phyloP scores from a whole-genome alignment of 2,329 filamentous ascomycete genomes.

The Penicillium brasilianum region DNA sequence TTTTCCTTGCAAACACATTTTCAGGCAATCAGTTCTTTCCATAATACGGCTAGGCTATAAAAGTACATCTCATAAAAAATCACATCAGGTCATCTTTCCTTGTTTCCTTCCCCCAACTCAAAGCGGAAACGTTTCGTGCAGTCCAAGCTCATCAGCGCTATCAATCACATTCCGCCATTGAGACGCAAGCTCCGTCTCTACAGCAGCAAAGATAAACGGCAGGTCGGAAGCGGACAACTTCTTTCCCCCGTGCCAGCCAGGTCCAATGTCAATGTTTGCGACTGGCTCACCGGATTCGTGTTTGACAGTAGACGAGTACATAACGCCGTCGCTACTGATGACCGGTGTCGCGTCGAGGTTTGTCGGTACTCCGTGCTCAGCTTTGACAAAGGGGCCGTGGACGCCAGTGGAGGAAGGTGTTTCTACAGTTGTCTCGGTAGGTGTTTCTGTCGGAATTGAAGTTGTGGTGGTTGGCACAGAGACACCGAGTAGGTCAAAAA shows the following conservation, averaged over 20 bases:
- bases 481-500: conserved; percentile 29
- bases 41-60: background rate
- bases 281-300: conserved; percentile 15
- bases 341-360: conserved; percentile 14
- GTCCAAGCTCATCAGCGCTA: conserved; percentile 38
- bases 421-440: background rate
- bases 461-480: conserved; percentile 12
- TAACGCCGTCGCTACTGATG: conserved; percentile 1
- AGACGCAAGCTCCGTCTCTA: conserved; percentile 26
- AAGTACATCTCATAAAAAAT: background rate
- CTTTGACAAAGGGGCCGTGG: background rate
- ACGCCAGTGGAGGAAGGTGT: background rate
- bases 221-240: conserved; percentile 25
- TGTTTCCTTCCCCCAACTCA: background rate
- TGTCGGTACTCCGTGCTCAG: background rate
- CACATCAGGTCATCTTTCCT: background rate
- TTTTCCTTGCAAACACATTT: background rate
- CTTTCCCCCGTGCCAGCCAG: conserved; percentile 18
- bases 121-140: conserved; percentile 7
- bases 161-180: conserved; percentile 29
- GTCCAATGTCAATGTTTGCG: conserved; percentile 24
- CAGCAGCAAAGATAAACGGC: conserved; percentile 22
- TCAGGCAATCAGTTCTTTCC: background rate
- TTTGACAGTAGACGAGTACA: conserved; percentile 24
- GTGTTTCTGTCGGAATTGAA: conserved; percentile 5